A percentile compares a stretch with the other conserved stretches of the same genome.
Conservation (phyloP, 2,329 filamentous ascomycete species). For the Alternaria tenuissima region DNA sequence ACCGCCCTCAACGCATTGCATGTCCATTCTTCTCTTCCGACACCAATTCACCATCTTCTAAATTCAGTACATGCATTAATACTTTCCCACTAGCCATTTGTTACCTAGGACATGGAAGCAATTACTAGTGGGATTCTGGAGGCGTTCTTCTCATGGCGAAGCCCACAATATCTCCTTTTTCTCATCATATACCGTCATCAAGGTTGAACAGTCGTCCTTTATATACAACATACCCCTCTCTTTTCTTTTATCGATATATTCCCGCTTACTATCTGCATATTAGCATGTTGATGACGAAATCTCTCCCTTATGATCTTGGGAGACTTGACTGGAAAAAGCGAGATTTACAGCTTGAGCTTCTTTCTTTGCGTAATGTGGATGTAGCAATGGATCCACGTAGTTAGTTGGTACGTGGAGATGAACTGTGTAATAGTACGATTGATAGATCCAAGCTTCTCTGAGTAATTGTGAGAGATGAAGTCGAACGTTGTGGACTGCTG, state of each 20-base stretch:
- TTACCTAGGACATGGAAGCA: background rate
- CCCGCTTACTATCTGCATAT: conserved; percentile 4
- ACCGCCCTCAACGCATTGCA: background rate
- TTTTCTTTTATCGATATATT: background rate
- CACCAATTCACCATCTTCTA: background rate
- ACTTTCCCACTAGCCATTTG: background rate
- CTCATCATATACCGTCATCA: conserved; percentile 3
- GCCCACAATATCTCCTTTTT: background rate
- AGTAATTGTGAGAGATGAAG: background rate
- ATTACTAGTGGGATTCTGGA: background rate
- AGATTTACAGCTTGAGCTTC: background rate
- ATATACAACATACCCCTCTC: conserved; percentile 15
- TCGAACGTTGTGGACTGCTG: background rate
- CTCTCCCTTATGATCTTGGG: background rate
- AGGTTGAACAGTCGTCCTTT: background rate
- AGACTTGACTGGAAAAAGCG: background rate
- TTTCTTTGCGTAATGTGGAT: conserved; percentile 1
- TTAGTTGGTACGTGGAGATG: background rate
- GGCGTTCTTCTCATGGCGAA: conserved; percentile 1
- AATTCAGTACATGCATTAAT: conserved; percentile 9
- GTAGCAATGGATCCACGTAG: background rate
- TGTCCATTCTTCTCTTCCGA: background rate
- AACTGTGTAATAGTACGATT: conserved; percentile 7
- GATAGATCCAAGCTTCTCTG: background rate
- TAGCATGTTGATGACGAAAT: conserved; percentile 3